These are phyloP conservation scores for Thozetella sp. DNA, from an alignment of 495 filamentous ascomycete species.

Conservation along the genomic window DNA sequence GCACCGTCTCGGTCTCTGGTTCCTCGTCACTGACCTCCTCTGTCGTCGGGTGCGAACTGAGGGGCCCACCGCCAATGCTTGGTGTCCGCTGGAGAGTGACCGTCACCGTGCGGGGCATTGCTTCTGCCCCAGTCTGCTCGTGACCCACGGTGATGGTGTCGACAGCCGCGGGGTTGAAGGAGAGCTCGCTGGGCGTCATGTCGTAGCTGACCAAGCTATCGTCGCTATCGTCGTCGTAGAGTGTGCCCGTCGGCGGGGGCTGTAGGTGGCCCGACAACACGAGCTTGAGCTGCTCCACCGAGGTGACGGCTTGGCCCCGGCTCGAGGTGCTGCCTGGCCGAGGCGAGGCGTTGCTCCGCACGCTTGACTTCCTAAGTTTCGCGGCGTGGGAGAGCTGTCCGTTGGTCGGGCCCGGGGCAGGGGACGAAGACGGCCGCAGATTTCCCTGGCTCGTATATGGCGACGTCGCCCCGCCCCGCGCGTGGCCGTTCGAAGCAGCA, in stretches of 20 bases:
- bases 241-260: constrained; percentile 17
- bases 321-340: constrained; percentile 57
- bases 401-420: background rate
- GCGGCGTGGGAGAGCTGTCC: constrained; percentile 10
- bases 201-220: constrained; percentile 64
- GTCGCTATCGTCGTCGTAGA: constrained; percentile 47
- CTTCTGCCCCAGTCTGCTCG: constrained; percentile 15
- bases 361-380: constrained; percentile 39
- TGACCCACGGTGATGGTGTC: constrained; percentile 9
- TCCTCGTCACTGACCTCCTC: constrained; percentile 19
- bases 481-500: constrained; percentile 34
- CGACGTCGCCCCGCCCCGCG: constrained; percentile 26
- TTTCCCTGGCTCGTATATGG: constrained; percentile 40
- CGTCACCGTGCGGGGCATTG: background rate
- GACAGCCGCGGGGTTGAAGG: constrained; percentile 40
- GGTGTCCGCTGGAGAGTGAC: constrained; percentile 12
- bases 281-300: constrained; percentile 84
- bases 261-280: constrained; percentile 59
- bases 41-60: constrained; percentile 45
- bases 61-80: constrained; percentile 34
- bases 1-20: constrained; percentile 27
- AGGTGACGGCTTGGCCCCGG: constrained; percentile 65
- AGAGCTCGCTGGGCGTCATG: constrained; percentile 52
- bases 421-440: constrained; percentile 42
- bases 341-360: constrained; percentile 48